Percentiles rank a stretch among this genome's conserved stretches.
These are phyloP conservation scores for Forsythia suspensa DNA, from an alignment of 257 asterid species.

Conservation along the genomic window DNA sequence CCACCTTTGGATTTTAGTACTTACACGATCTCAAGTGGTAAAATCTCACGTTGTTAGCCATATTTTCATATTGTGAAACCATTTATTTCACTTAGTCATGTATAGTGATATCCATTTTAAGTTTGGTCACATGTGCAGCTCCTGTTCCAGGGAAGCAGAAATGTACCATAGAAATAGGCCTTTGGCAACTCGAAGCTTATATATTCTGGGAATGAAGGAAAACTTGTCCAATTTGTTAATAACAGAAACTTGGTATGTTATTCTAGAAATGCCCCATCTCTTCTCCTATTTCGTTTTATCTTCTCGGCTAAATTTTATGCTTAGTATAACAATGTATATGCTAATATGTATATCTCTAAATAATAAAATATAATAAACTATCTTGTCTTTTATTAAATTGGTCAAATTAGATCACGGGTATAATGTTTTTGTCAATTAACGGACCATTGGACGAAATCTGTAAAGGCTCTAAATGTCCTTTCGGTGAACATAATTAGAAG, in stretches of 20 bases:
- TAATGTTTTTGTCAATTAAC: too few species aligned
- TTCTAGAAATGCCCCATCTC: slow-evolving; percentile 3
- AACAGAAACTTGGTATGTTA: slow-evolving; percentile 57
- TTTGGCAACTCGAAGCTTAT: slow-evolving; percentile 79
- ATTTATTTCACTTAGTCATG: slow-evolving; percentile 11
- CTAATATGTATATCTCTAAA: slow-evolving; percentile 1
- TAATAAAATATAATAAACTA: too few species aligned
- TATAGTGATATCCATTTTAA: slow-evolving; percentile 3
- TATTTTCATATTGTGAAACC: slow-evolving; percentile 18
- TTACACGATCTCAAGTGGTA: slow-evolving; percentile 53
- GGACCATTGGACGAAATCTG: too few species aligned
- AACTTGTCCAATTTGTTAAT: slow-evolving; percentile 58
- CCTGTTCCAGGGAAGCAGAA: slow-evolving; percentile 40
- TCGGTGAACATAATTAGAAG: too few species aligned
- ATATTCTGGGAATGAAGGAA: slow-evolving; percentile 69
- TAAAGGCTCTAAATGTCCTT: too few species aligned
- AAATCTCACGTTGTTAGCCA: slow-evolving; percentile 41
- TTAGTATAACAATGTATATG: slow-evolving; percentile 4
- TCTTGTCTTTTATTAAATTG: too few species aligned
- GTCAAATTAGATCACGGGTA: too few species aligned
- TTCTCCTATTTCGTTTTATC: slow-evolving; percentile 2
- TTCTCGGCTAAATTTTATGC: slow-evolving; percentile 14
- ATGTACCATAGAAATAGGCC: slow-evolving; percentile 60
- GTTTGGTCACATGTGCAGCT: slow-evolving; percentile 40
- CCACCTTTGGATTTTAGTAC: slow-evolving; percentile 91